Evolutionary conservation across 192 early-diverging fungal species (phyloP).

Genomic region (Gaertneriomyces sp.): DNA sequence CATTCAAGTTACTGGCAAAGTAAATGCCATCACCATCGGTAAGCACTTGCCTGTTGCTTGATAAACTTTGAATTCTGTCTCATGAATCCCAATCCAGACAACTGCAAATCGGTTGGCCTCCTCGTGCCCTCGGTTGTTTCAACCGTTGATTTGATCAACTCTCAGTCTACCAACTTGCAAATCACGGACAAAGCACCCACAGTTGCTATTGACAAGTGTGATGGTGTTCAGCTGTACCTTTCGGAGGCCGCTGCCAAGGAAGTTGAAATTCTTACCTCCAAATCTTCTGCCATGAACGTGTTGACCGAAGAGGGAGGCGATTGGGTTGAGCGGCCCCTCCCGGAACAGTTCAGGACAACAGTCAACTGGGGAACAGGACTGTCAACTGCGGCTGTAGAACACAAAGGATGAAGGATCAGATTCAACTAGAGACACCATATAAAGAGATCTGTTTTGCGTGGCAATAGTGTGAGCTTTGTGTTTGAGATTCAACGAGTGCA

Average conservation of each 20-base stretch:
- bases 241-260: conserved; percentile 65
- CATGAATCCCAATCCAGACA: conserved; percentile 47
- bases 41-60: conserved; percentile 16
- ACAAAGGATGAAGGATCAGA: conserved; percentile 52
- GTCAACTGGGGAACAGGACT: conserved; percentile 67
- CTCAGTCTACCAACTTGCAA: conserved; percentile 82
- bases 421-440: too few species aligned
- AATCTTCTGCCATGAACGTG: conserved; percentile 88
- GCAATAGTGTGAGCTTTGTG: too few species aligned
- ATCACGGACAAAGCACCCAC: conserved; percentile 79
- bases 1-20: conserved; percentile 86
- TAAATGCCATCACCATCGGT: conserved; percentile 86
- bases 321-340: conserved; percentile 79
- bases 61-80: not conserved
- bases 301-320: conserved; percentile 75
- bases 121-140: conserved; percentile 80
- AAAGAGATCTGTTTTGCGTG: too few species aligned
- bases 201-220: conserved; percentile 86
- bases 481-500: too few species aligned
- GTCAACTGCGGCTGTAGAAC: conserved; percentile 80
- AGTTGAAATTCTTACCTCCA: conserved; percentile 88
- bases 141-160: conserved; percentile 87
- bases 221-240: conserved; percentile 87
- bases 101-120: conserved; percentile 85
- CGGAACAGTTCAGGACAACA: conserved; percentile 91